Base-by-base conservation (phyloP, 768 basidiomycete genomes). In the Paxillus involutus region DNA sequence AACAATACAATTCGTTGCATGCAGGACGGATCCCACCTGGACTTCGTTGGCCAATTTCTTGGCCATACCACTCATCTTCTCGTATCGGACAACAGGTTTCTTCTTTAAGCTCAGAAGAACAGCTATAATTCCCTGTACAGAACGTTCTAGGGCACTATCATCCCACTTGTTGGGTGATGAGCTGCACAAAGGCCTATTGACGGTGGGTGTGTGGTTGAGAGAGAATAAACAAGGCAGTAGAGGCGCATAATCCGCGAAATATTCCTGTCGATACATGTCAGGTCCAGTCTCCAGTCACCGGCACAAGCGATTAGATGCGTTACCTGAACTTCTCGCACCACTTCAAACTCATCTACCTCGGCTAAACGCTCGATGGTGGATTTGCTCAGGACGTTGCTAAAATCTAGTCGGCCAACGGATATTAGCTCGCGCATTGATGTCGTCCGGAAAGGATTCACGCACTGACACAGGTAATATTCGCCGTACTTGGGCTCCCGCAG, bases 381-480 rank as follows among this genome's bases (percentile, higher is more conserved):
- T 76, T 98, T 98, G 58, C 82, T 91, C 58, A 99, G 71, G 39
- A 91, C 84, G 63, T 94, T 98, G 74, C 94, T 98, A 69, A 99
- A 99, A 73, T 97, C 96, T 98, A 53, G 16, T 46, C 43, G 46
- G 51, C 47, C 19, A 41, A 45, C 12, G 6, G 47, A 52, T 33
- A 47, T 64, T 57, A 67, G 67, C 52, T 51, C 49, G 36, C 32
- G 55, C 55, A 50, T 51, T 50, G 24, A 49, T 21, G 21, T 21
- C 32, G 44, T 51, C 55, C 51, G 58, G 59, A 59, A 71, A 64
- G 72, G 74, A 81, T 77, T 80, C 84, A 89, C 87, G 80, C 78
- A 93, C 96, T 89, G 83, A 98, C 96, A 99, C 68, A 99, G 76
- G 80, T 96, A 98, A 75, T 99, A 99, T 75, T 94, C 94, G 69